Conservation (phyloP, 768 basidiomycete genomes). For the Psilocybe cyanescens region DNA sequence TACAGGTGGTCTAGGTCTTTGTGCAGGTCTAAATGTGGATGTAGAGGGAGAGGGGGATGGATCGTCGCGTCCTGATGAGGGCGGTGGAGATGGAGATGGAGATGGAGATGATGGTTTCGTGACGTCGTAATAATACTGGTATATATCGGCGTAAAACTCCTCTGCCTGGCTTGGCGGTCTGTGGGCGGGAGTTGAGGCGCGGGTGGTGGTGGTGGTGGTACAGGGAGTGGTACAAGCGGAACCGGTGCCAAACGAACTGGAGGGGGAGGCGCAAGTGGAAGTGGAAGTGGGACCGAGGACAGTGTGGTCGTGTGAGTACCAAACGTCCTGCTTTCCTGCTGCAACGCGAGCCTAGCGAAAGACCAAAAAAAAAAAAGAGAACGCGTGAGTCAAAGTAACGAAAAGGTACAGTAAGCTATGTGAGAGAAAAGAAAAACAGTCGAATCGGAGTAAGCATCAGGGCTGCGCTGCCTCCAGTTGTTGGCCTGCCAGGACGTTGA, state of each 20-base stretch:
- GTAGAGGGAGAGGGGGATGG: neutral
- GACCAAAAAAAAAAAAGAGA: slow-evolving; percentile 17
- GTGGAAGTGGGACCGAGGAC: slow-evolving; percentile 1
- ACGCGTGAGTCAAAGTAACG: slow-evolving; percentile 19
- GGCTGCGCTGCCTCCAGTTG: neutral
- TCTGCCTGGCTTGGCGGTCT: slow-evolving; percentile 5
- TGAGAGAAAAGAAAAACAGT: neutral
- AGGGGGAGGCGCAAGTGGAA: neutral
- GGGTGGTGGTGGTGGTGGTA: neutral
- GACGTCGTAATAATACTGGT: slow-evolving; percentile 20
- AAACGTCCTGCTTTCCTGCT: slow-evolving; percentile 17
- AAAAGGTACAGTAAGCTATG: neutral
- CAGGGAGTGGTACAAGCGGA: neutral
- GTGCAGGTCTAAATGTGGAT: neutral
- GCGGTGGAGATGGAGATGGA: neutral
- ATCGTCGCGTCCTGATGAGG: neutral
- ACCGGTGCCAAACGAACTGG: neutral
- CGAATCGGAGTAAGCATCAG: neutral
- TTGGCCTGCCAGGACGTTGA: neutral
- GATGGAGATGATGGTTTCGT: slow-evolving; percentile 6
- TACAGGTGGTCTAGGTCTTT: slow-evolving; percentile 17
- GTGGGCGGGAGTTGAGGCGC: neutral
- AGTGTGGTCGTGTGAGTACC: neutral
- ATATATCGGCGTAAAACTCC: slow-evolving; percentile 20
- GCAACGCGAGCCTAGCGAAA: slow-evolving; percentile 20